A percentile compares a stretch with the other conserved stretches of the same genome.
phyloP scores from a whole-genome alignment of 306 rosid species.

The Quercus suber region DNA sequence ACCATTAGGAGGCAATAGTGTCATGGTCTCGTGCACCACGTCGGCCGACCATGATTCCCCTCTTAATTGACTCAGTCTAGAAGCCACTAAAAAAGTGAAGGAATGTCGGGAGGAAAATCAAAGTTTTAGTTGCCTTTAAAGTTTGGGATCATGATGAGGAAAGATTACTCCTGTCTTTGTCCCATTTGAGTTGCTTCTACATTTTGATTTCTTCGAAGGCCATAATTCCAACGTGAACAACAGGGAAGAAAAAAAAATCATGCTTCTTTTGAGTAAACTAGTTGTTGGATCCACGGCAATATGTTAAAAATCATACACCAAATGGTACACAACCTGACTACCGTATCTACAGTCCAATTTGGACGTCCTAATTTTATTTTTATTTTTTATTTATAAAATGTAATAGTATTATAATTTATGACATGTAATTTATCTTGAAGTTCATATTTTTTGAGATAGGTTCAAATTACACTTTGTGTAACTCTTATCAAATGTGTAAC shows the following conservation, averaged over 20 bases:
- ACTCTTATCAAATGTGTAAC: no score
- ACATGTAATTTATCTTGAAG: no score
- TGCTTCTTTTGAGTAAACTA: background rate
- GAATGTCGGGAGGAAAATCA: constrained; percentile 11
- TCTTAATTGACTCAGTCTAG: constrained; percentile 2
- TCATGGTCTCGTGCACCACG: constrained; percentile 19
- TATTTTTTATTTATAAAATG: no score
- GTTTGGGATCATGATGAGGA: constrained; percentile 1
- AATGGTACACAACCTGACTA: background rate
- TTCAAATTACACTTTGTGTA: no score
- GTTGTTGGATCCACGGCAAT: background rate
- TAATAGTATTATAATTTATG: no score
- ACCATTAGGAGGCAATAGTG: constrained; percentile 25
- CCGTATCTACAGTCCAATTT: background rate
- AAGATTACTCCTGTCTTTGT: background rate
- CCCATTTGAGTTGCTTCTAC: background rate
- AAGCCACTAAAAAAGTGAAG: background rate
- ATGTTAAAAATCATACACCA: background rate
- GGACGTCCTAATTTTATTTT: background rate
- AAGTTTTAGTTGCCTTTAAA: background rate
- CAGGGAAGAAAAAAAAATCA: background rate
- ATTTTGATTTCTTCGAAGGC: background rate
- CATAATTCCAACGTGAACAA: constrained; percentile 5
- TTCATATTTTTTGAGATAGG: no score
- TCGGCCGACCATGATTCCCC: constrained; percentile 13